Evolutionary conservation across 140 eudicot species (phyloP), one percentile per base, ranked within the genome.

Genomic region (Anethum foeniculum): DNA sequence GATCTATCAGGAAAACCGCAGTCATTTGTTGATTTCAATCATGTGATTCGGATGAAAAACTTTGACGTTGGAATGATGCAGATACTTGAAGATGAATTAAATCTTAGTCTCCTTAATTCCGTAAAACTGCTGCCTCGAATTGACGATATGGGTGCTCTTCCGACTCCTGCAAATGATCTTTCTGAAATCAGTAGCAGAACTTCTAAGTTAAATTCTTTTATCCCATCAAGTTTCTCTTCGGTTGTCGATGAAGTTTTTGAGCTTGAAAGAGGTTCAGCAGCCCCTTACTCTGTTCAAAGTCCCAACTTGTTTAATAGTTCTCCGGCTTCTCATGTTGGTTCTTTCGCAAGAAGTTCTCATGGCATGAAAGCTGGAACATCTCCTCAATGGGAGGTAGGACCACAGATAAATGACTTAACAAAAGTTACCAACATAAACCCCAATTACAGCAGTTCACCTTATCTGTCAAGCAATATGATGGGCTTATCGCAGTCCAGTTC

Each of bases 161-260:
- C 80, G 81, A 80, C 83, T 8, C 85, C 92, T 85, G 93, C 86
- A 23, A 82, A 78, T 49, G 91, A 86, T 86, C 83, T 89, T 76
- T 85, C 92, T 51, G 91, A 88, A 74, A 68, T 82, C 78, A 80
- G 80, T 54, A 51, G 78, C 15, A 92, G 90, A 80, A 89, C 89
- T 77, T 83, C 87, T 41, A 47, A 75, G 52, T 81, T 68, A 49
- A 52, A 68, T 28, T 81, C 97, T 3, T 76, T 85, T 84, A 75
- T 76, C 44, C 86, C 89, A 48, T 87, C 90, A 51, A 91, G 86
- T 76, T 96, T 96, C 85, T 88, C 97, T 71, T 91, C 98, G 21
- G 85, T 96, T 27, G 96, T 93, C 67, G 98, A 96, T 67, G 99
- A 96, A 79, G 90, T 93, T 44, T 95, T 95, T 88, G 97, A 89